Evolutionary conservation across 176 grass and related monocot species (phyloP).

Genomic region (Triticum urartu): DNA sequence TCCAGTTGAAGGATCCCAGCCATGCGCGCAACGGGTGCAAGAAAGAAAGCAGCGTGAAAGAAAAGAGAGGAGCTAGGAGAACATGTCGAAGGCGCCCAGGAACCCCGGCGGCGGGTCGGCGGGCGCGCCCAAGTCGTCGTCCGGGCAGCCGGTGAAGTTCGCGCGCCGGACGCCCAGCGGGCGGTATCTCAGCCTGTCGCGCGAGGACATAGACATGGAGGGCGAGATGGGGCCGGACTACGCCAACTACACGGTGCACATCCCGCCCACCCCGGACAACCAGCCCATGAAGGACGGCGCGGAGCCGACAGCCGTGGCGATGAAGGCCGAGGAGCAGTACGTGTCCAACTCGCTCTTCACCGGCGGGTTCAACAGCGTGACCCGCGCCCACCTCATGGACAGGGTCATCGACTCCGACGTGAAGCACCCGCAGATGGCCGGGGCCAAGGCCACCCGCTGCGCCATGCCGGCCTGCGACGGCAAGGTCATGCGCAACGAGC

Average conservation of each 20-base stretch:
- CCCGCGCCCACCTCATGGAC: conserved; percentile 93
- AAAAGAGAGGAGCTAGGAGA: not conserved
- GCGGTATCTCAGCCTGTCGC: conserved; percentile 75
- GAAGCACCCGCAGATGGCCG: conserved; percentile 82
- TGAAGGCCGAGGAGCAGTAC: conserved; percentile 96
- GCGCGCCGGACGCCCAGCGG: conserved; percentile 85
- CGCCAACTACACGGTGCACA: conserved; percentile 95
- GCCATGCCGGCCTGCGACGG: conserved; percentile 90
- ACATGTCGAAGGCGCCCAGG: conserved; percentile 57
- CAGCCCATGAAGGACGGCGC: conserved; percentile 72
- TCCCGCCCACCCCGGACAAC: conserved; percentile 94
- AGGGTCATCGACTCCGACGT: conserved; percentile 84
- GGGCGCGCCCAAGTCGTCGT: conserved; percentile 11
- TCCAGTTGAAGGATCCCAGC: not conserved
- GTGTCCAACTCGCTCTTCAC: conserved; percentile 92
- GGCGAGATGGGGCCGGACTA: conserved; percentile 70
- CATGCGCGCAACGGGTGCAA: not conserved
- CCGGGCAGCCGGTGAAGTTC: conserved; percentile 70
- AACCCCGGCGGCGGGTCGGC: conserved; percentile 31
- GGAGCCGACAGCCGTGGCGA: conserved; percentile 50
- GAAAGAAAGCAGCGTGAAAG: no score
- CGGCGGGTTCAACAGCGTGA: conserved; percentile 93
- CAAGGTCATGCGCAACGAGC: conserved; percentile 79
- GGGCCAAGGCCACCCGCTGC: conserved; percentile 58
- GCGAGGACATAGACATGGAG: conserved; percentile 85